Conservation (phyloP, 441 rosid species). For the Jatropha multifida region DNA sequence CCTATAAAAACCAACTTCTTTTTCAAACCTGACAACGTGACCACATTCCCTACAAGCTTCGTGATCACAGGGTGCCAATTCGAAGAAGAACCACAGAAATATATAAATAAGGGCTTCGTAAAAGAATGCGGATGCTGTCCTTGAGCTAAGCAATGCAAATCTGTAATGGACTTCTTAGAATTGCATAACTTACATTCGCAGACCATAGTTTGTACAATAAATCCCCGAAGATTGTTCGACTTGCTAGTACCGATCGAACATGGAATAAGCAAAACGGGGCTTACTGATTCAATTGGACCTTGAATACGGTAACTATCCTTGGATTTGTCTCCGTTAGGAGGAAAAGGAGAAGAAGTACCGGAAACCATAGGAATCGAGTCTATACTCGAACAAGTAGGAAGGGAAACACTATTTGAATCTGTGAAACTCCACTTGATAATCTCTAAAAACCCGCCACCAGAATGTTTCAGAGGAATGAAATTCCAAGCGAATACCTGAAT, state of each 20-base stretch:
- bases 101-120: conserved; percentile 45
- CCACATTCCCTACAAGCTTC: conserved; percentile 56
- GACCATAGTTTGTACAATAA: conserved; percentile 48
- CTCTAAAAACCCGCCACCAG: conserved; percentile 69
- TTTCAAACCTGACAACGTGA: conserved; percentile 56
- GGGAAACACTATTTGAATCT: conserved; percentile 22
- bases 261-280: conserved; percentile 73
- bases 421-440: conserved; percentile 62
- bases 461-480: conserved; percentile 58
- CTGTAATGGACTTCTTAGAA: conserved; percentile 23
- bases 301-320: conserved; percentile 47
- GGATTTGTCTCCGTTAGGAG: conserved; percentile 19
- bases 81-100: conserved; percentile 60
- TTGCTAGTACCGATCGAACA: conserved; percentile 37
- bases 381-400: conserved; percentile 12
- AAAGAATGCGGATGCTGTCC: conserved; percentile 37
- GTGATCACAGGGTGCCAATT: conserved; percentile 72
- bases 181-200: conserved; percentile 61
- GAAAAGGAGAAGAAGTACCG: conserved; percentile 13
- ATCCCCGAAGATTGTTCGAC: conserved; percentile 53
- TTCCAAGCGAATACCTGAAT: conserved; percentile 70
- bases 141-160: not conserved
- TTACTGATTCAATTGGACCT: conserved; percentile 60
- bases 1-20: conserved; percentile 61
- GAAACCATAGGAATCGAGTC: conserved; percentile 50